Conservation (phyloP, 208 protist genomes). For the Naegleria gruberi region DNA sequence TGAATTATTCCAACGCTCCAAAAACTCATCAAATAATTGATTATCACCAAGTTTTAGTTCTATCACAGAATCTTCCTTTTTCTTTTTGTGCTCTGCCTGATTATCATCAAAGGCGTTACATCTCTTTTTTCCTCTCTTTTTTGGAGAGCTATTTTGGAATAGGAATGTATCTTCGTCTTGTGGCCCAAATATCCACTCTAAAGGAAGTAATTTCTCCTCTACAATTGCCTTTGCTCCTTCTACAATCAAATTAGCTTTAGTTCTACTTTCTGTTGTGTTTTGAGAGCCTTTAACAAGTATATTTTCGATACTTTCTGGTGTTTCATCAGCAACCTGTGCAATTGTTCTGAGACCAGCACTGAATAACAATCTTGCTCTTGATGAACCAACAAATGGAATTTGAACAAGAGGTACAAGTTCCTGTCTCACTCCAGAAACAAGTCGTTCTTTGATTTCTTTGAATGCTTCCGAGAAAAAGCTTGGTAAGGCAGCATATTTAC, state of each 20-base stretch:
- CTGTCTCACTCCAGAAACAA: background rate
- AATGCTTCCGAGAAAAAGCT: background rate
- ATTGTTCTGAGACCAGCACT: slow-evolving; percentile 40
- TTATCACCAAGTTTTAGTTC: background rate
- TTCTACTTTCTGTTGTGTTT: background rate
- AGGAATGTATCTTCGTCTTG: background rate
- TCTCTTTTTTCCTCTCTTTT: background rate
- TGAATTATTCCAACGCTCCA: background rate
- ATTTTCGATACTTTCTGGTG: slow-evolving; percentile 19
- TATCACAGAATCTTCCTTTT: background rate
- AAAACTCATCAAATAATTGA: background rate
- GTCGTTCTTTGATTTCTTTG: background rate
- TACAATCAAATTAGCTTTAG: background rate
- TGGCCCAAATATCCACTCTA: background rate
- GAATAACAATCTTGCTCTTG: slow-evolving; percentile 40
- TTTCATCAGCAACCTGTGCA: slow-evolving; percentile 32
- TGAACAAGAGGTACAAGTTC: slow-evolving; percentile 65
- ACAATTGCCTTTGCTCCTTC: background rate
- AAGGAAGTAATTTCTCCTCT: background rate
- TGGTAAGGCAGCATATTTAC: background rate
- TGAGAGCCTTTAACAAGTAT: background rate
- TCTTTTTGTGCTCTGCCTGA: background rate
- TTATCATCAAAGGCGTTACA: background rate
- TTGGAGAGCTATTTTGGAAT: too few relatives aligned
- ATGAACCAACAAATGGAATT: slow-evolving; percentile 47